Evolutionary conservation across 345 rosid species (phyloP).

Genomic region (Streptanthus diversifolius): DNA sequence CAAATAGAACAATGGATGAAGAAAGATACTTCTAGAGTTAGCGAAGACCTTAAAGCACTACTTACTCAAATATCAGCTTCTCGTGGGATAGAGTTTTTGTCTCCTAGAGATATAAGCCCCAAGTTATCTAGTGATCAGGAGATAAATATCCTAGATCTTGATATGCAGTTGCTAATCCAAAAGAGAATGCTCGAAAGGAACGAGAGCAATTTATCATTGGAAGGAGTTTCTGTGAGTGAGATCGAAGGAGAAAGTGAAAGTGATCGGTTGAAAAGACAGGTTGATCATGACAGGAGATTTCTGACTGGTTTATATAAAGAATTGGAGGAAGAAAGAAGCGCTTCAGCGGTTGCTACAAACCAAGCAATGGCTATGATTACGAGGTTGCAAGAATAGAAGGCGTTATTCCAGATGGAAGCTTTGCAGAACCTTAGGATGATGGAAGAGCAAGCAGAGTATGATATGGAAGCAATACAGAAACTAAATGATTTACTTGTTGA

Average conservation of each 20-base stretch:
- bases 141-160: conserved; percentile 37
- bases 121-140: conserved; percentile 54
- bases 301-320: conserved; percentile 63
- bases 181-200: conserved; percentile 78
- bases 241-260: conserved; percentile 78
- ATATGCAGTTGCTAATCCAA: conserved; percentile 58
- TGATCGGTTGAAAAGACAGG: conserved; percentile 78
- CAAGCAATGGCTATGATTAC: conserved; percentile 99
- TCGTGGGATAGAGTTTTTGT: conserved; percentile 57
- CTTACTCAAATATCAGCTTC: conserved; percentile 69
- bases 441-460: conserved; percentile 90
- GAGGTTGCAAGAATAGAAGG: conserved; percentile 93
- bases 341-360: conserved; percentile 79
- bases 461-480: conserved; percentile 84
- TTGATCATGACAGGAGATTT: conserved; percentile 70
- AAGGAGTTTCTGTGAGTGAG: conserved; percentile 73
- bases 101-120: conserved; percentile 57
- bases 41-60: conserved; percentile 66
- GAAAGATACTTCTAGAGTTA: conserved; percentile 69
- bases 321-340: conserved; percentile 92
- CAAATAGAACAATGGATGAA: conserved; percentile 56
- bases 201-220: conserved; percentile 78
- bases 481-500: conserved; percentile 72
- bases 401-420: conserved; percentile 87
- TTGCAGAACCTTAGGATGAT: conserved; percentile 83